Conservation (phyloP, 208 protist genomes). For the Acanthamoeba sp. region DNA sequence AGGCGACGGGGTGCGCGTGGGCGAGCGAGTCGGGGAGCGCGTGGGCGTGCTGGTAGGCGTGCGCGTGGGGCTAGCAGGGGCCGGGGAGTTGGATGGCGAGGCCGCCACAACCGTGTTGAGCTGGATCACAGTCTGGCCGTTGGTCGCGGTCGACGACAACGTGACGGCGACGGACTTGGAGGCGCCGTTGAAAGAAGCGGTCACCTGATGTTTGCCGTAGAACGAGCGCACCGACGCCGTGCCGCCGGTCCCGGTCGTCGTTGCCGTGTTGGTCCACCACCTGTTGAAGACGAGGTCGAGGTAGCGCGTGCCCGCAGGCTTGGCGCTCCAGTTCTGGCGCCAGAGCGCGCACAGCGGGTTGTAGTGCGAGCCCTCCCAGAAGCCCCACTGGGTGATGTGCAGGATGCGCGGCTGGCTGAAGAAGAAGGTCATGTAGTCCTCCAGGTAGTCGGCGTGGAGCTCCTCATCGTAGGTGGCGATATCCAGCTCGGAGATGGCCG, state of each 20-base stretch:
- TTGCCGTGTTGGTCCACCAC: neutral
- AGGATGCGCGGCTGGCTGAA: slow-evolving; percentile 18
- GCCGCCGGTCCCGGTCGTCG: neutral
- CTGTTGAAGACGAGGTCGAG: neutral
- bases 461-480: slow-evolving; percentile 8
- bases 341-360: neutral
- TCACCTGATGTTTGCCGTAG: neutral
- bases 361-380: slow-evolving; percentile 41
- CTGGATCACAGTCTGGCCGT: slow-evolving; percentile 33
- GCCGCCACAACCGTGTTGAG: neutral
- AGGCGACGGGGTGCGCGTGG: neutral
- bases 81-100: neutral
- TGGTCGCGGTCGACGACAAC: neutral
- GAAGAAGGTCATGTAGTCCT: slow-evolving; percentile 34
- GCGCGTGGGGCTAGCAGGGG: neutral
- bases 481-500: slow-evolving; percentile 24
- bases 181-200: slow-evolving; percentile 12
- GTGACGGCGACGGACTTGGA: neutral
- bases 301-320: slow-evolving; percentile 15
- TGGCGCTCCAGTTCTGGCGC: slow-evolving; percentile 10
- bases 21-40: neutral
- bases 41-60: neutral
- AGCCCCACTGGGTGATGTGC: slow-evolving; percentile 54
- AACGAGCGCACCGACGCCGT: neutral
- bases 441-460: slow-evolving; percentile 32